Conservation (phyloP, 306 rosid species). For the Castanopsis chinensis region DNA sequence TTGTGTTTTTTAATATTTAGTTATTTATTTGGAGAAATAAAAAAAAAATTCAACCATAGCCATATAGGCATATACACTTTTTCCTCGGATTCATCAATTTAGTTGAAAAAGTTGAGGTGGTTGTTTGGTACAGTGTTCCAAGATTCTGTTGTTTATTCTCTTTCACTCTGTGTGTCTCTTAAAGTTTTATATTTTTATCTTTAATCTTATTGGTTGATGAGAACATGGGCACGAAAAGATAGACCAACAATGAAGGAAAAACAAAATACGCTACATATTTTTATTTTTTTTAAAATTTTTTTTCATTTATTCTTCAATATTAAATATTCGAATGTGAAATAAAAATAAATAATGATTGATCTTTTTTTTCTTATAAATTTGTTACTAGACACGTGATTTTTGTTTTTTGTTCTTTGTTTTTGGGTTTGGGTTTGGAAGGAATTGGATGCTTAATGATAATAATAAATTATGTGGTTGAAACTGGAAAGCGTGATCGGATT, state of each 20-base stretch:
- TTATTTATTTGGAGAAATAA: no score
- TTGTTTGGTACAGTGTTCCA: not conserved
- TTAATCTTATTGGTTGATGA: slow-evolving; percentile 19
- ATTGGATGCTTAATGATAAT: slow-evolving; percentile 9
- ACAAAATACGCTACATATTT: not conserved
- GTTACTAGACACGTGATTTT: not conserved
- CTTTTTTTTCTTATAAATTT: not conserved
- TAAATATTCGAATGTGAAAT: no score
- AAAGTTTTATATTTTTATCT: not conserved
- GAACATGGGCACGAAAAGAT: not conserved
- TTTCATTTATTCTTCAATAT: no score
- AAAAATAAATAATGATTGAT: not conserved
- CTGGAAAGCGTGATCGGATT: not conserved
- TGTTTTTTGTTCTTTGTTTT: not conserved
- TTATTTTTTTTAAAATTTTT: no score
- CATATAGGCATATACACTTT: not conserved
- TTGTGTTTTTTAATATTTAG: no score
- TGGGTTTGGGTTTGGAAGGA: slow-evolving; percentile 1
- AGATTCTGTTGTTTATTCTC: slow-evolving; percentile 27
- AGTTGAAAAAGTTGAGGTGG: not conserved
- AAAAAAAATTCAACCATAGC: no score
- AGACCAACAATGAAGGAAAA: not conserved
- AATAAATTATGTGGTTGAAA: not conserved
- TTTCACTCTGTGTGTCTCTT: not conserved
- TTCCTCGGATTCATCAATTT: slow-evolving; percentile 24